Evolutionary conservation across 495 filamentous ascomycete genomes (phyloP).

Genomic region (Hyaloscypha hepaticicola): DNA sequence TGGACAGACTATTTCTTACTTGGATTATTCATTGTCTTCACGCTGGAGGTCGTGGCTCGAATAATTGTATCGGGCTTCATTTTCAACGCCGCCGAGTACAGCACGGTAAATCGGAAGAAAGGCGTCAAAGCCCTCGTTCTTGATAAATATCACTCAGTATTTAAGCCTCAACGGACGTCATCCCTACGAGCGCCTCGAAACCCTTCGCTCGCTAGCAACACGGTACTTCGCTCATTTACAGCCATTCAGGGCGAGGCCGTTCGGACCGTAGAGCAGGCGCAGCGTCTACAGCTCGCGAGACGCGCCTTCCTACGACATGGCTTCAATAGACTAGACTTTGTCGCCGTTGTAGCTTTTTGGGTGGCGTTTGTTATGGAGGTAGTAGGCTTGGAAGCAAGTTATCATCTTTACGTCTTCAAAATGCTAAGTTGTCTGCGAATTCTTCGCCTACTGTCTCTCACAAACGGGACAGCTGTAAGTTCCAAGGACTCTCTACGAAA

Average conservation of each 20-base stretch:
- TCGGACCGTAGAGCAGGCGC: conserved; percentile 63
- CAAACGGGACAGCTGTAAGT: conserved; percentile 74
- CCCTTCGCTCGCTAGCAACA: conserved; percentile 49
- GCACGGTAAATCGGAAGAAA: conserved; percentile 68
- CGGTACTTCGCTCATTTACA: conserved; percentile 83
- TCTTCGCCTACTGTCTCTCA: conserved; percentile 81
- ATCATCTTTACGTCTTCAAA: conserved; percentile 83
- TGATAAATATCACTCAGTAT: conserved; percentile 72
- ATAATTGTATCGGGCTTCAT: conserved; percentile 91
- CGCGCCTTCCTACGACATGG: conserved; percentile 91
- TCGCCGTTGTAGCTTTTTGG: conserved; percentile 97
- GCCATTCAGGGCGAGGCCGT: conserved; percentile 56
- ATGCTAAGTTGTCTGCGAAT: conserved; percentile 97
- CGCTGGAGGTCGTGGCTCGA: conserved; percentile 76
- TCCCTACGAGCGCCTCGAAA: conserved; percentile 27
- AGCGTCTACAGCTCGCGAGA: conserved; percentile 79
- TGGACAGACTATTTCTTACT: conserved; percentile 79
- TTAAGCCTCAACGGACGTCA: conserved; percentile 52
- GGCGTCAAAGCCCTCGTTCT: conserved; percentile 71
- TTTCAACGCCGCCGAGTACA: conserved; percentile 83
- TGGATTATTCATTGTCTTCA: conserved; percentile 86
- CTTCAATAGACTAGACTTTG: conserved; percentile 93
- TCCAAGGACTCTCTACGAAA: not conserved
- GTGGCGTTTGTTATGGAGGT: conserved; percentile 74
- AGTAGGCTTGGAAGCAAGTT: conserved; percentile 60